Percentiles rank a stretch among this genome's conserved stretches.
These are phyloP conservation scores for Ustilaginoidea virens DNA, from an alignment of 2,329 filamentous ascomycete species.

Conservation along the genomic window DNA sequence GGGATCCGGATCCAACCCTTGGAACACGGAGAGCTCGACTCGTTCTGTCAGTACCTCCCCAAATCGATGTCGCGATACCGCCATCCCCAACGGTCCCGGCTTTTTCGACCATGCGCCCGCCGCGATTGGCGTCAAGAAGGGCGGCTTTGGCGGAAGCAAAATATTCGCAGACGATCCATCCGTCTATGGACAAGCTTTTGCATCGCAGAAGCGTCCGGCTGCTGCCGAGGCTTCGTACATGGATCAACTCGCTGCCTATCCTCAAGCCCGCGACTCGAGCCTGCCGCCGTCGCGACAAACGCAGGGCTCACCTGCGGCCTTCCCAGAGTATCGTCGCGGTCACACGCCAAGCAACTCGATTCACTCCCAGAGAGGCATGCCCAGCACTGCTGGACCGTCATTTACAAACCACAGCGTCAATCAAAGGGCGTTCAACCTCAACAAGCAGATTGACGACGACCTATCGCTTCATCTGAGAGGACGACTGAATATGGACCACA, in stretches of 20 bases:
- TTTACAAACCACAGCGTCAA: slow-evolving; percentile 28
- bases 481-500: slow-evolving; percentile 18
- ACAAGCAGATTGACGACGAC: slow-evolving; percentile 23
- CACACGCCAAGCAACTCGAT: slow-evolving; percentile 29
- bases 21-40: slow-evolving; percentile 34
- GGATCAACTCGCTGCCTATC: slow-evolving; percentile 13
- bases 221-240: slow-evolving; percentile 27
- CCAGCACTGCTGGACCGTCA: slow-evolving; percentile 29
- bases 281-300: slow-evolving; percentile 40
- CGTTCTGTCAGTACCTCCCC: slow-evolving; percentile 42
- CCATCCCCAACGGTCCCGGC: slow-evolving; percentile 25
- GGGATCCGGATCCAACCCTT: slow-evolving; percentile 32
- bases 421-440: slow-evolving; percentile 20
- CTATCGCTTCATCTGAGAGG: slow-evolving; percentile 19
- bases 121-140: slow-evolving; percentile 25
- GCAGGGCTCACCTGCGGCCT: slow-evolving; percentile 26
- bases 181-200: slow-evolving; percentile 11
- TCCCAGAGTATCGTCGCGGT: slow-evolving; percentile 17
- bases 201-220: slow-evolving; percentile 14
- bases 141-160: slow-evolving; percentile 10
- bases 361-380: slow-evolving; percentile 29
- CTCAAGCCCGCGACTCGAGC: slow-evolving; percentile 35
- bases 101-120: slow-evolving; percentile 31
- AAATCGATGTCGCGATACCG: slow-evolving; percentile 33
- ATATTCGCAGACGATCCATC: slow-evolving; percentile 11